Evolutionary conservation across 2,329 filamentous ascomycete genomes (phyloP), one percentile per base, ranked within the genome.

Genomic region (Rutstroemia sp.): DNA sequence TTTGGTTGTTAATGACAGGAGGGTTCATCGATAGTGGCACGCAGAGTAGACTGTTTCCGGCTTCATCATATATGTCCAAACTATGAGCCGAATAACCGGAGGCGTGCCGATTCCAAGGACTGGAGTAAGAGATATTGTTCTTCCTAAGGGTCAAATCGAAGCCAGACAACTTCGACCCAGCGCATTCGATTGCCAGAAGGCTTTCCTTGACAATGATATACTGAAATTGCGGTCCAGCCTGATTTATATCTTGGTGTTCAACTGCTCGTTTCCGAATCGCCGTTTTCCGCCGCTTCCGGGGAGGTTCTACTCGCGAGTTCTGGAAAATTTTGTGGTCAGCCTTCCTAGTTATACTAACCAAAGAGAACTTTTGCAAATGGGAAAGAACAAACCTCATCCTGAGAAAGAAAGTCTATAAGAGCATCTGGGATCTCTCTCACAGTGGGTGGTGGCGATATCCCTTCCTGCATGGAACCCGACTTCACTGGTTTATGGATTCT

Each of bases 171-270:
- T 60, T 64, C 23, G 57, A 63, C 17, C 50, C 48, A 12, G 19
- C 42, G 54, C 54, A 68, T 48, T 58, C 49, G 16, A 68, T 58
- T 14, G 64, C 61, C 61, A 62, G 64, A 7, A 40, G 48, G 39
- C 57, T 61, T 48, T 62, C 54, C 8, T 65, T 64, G 7, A 69
- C 66, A 40, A 64, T 38, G 19, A 69, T 62, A 44, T 64, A 58
- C 16, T 67, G 12, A 5, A 17, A 3, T 30, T n/a, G 17, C 5
- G 40, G 4, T 16, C 21, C 12, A 27, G 19, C 12, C 10, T 21
- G 14, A 8, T 23, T 10, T 25, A 2, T 7, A 47, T n/a, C 25
- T 23, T 47, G 19, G 2, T 9, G 19, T 47, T 21, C 40, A 12
- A 19, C 40, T 10, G 16, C 40, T 21, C 40, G 40, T 12, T 42